Evolutionary conservation across 108 stramenopile species (phyloP).

Genomic region (Seminavis robusta): DNA sequence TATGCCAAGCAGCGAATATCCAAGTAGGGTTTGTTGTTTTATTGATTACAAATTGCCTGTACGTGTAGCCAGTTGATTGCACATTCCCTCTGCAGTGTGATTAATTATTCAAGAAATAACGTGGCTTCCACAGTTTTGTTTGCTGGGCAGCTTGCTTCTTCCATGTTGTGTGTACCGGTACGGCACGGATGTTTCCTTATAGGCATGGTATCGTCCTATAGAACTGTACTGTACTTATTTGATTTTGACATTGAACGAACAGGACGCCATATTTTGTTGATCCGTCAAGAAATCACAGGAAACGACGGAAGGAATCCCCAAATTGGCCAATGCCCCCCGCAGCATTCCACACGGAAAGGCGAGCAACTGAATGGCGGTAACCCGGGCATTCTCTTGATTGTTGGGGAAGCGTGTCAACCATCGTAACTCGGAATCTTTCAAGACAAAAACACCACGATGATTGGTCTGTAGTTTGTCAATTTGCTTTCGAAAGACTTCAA

Average conservation of each 20-base stretch:
- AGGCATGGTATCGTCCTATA: too few species aligned
- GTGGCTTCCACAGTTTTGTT: too few species aligned
- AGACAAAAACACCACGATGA: conserved; percentile 91
- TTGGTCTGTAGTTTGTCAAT: conserved; percentile 96
- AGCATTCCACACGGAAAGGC: conserved; percentile 91
- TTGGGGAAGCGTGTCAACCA: conserved; percentile 76
- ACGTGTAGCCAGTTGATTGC: too few species aligned
- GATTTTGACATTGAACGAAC: conserved; percentile 92
- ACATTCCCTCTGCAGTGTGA: too few species aligned
- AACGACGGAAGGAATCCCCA: conserved; percentile 85
- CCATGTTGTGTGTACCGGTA: too few species aligned
- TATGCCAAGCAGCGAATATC: too few species aligned
- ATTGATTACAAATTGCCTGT: too few species aligned
- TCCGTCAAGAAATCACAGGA: conserved; percentile 91
- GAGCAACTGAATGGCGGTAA: conserved; percentile 72
- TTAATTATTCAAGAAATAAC: too few species aligned
- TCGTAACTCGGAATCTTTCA: conserved; percentile 81
- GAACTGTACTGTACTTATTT: conserved; percentile 61
- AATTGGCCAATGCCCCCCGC: conserved; percentile 84
- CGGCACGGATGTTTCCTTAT: too few species aligned
- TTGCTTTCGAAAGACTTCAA: conserved; percentile 89
- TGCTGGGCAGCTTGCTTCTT: too few species aligned
- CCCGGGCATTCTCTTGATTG: conserved; percentile 66
- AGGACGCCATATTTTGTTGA: conserved; percentile 84
- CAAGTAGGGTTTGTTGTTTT: too few species aligned